These are phyloP conservation scores for Talaromyces rugulosus DNA, from an alignment of 2,329 filamentous ascomycete genomes.

Conservation along the genomic window DNA sequence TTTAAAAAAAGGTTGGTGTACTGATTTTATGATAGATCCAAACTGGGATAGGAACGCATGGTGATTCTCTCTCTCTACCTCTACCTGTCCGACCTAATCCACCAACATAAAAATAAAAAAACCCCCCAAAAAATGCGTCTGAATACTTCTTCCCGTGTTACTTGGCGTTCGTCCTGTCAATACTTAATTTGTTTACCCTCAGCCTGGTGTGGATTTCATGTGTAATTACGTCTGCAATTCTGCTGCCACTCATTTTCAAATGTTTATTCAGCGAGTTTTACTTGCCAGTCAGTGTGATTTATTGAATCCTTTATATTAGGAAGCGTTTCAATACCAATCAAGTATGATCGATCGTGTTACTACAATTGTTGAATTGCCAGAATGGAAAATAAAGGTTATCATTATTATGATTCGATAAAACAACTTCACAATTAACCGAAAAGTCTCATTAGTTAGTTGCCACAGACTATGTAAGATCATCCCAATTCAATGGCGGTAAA, in stretches of 20 bases:
- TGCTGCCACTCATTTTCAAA: neutral
- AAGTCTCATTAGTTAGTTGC: constrained; percentile 3
- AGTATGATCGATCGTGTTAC: neutral
- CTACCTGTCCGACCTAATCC: neutral
- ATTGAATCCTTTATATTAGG: neutral
- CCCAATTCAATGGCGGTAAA: constrained; percentile 38
- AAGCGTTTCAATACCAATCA: neutral
- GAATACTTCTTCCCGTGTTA: neutral
- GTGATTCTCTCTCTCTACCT: constrained; percentile 40
- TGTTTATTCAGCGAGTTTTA: neutral
- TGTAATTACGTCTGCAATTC: neutral
- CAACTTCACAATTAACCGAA: constrained; percentile 2
- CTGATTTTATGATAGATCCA: constrained; percentile 35
- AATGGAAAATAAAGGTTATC: neutral
- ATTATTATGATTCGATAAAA: neutral
- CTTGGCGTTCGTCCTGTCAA: neutral
- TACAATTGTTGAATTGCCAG: neutral
- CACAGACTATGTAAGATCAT: constrained; percentile 24
- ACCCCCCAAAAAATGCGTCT: neutral
- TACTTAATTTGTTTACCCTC: neutral
- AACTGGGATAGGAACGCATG: constrained; percentile 86
- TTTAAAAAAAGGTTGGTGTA: neutral
- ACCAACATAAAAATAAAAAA: neutral
- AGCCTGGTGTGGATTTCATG: neutral
- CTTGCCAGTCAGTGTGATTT: neutral